Evolutionary conservation across 768 basidiomycete species (phyloP).

Genomic region (Auricularia heimuer): DNA sequence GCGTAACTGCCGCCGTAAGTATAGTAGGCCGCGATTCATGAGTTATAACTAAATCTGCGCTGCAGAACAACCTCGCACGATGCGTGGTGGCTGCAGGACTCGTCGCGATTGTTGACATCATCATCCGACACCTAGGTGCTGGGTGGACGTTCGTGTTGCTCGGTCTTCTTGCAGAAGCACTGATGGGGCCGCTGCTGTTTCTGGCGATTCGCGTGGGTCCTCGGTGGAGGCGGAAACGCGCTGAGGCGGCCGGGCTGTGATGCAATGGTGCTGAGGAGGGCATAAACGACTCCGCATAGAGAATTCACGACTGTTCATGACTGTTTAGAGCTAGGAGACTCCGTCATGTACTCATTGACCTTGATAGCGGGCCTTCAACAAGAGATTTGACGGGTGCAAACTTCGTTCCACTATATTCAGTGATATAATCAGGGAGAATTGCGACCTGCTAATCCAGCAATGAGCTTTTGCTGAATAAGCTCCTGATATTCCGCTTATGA

Average conservation of each 20-base stretch:
- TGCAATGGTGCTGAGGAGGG: no score
- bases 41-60: neutral
- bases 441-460: no score
- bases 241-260: neutral
- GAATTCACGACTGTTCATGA: no score
- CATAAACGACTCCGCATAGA: no score
- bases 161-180: constrained; percentile 12
- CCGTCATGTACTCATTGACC: no score
- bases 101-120: constrained; percentile 54
- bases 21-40: neutral
- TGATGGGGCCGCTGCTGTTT: neutral
- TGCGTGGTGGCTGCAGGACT: constrained; percentile 50
- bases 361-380: no score
- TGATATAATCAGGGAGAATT: no score
- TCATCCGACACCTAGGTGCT: constrained; percentile 47
- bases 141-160: constrained; percentile 66
- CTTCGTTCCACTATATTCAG: no score
- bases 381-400: no score
- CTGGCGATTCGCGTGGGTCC: neutral
- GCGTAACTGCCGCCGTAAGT: constrained; percentile 64
- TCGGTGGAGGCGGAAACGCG: neutral
- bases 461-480: no score
- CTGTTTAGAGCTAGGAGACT: no score
- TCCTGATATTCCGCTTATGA: no score
- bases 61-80: constrained; percentile 61